Evolutionary conservation across 176 grass and related monocot genomes (phyloP), one percentile per base, ranked within the genome.

Genomic region (Tillandsia fasciculata): DNA sequence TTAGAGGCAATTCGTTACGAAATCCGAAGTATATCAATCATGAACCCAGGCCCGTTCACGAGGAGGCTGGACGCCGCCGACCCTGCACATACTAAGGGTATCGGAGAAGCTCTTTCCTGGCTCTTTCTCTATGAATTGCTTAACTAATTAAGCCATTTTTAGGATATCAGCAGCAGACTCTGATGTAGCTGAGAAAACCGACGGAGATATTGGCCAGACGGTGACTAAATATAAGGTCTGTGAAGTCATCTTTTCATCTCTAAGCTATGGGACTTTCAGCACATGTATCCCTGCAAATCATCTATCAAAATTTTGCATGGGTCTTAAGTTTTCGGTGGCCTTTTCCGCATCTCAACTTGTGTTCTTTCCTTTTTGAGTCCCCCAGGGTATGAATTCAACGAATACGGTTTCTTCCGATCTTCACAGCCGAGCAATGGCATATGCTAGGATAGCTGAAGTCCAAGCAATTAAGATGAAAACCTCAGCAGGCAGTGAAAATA

Each of bases 1-100:
- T 26, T 91, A 74, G 86, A 96, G 50, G 81, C 86, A 9, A 96
- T 96, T 77, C 83, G 89, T 64, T 86, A 96, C 85, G 93, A 92
- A 86, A 88, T 92, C 24, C 76, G 90, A 79, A 96, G 80, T 70
- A 69, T 87, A 65, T 92, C 86, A 18, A 81, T 85, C 74, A 77
- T 96, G 26, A 83, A 86, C 66, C 89, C 86, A 69, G 83, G 65
- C 18, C 84, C 87, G 29, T 85, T 85, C 15, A 76, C 63, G 12
- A 74, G 83, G 17, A 68, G 72, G 27, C 56, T 85, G 53, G 83
- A 85, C 67, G 56, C 67, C 61, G 27, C 15, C 10, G 77, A 76
- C 14, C 78, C 72, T 63, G 33, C 53, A 65, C 13, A 64, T 53
- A 66, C 27, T 54, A 76, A 61, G 74, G 72, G 71, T 74, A 74